These are phyloP conservation scores for Solanum paucissectum DNA, from an alignment of 257 asterid genomes.

Conservation along the genomic window DNA sequence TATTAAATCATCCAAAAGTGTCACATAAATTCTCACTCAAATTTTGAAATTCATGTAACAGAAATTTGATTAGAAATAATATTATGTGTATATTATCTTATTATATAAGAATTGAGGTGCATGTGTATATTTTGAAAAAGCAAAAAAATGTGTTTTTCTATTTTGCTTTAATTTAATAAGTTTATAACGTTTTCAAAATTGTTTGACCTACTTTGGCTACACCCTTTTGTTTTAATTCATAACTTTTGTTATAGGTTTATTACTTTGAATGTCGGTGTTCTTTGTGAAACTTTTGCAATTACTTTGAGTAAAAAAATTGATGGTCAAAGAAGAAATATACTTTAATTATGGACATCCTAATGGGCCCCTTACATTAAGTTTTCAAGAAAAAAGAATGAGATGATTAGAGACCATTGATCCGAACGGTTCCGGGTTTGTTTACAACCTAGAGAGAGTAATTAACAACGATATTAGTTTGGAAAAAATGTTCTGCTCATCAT, in stretches of 20 bases:
- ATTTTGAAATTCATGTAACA: too few relatives aligned
- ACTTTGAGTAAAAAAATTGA: not conserved
- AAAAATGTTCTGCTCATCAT: not conserved
- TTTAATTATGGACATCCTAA: not conserved
- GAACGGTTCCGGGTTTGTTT: not conserved
- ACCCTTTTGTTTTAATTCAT: not conserved
- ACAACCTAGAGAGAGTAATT: not conserved
- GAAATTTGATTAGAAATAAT: too few relatives aligned
- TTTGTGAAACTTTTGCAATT: not conserved
- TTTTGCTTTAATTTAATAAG: not conserved
- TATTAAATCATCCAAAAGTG: not conserved
- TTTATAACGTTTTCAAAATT: too few relatives aligned
- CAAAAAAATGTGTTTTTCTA: too few relatives aligned
- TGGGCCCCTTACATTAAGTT: not conserved
- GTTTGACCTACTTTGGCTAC: not conserved
- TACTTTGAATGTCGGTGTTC: not conserved
- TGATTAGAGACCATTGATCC: not conserved
- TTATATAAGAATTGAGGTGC: not conserved
- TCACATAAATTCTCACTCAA: too few relatives aligned
- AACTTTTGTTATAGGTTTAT: not conserved
- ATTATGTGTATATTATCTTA: not conserved
- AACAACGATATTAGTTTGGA: not conserved
- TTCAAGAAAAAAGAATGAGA: not conserved
- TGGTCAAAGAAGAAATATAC: not conserved
- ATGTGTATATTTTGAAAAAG: not conserved